Conservation (phyloP, 495 filamentous ascomycete species). For the Aspergillus saccharolyticus region DNA sequence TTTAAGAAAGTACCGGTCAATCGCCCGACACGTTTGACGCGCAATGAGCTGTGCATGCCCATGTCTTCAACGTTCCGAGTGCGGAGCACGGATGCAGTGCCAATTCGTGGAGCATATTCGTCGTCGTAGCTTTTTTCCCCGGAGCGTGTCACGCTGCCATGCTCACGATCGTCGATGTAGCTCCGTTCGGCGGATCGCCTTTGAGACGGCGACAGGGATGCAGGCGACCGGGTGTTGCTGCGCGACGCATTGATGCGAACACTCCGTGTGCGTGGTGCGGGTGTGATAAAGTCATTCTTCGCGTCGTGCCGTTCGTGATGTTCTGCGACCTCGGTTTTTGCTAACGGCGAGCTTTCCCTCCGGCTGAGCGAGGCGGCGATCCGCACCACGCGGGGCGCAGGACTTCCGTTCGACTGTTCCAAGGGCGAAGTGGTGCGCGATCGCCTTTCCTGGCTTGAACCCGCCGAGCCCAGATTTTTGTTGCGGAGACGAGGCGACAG, state of each 20-base stretch:
- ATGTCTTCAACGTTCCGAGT: constrained; percentile 48
- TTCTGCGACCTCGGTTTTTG: constrained; percentile 30
- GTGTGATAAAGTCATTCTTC: constrained; percentile 57
- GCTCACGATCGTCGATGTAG: constrained; percentile 31
- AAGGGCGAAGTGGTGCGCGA: constrained; percentile 38
- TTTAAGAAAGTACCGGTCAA: constrained; percentile 67
- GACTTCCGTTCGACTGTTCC: constrained; percentile 39
- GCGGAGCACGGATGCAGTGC: constrained; percentile 47
- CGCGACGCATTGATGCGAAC: constrained; percentile 53
- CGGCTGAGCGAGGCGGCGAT: constrained; percentile 43
- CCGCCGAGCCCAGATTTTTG: constrained; percentile 18
- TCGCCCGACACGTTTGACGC: constrained; percentile 68
- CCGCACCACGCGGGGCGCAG: constrained; percentile 52
- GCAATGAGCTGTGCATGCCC: constrained; percentile 61
- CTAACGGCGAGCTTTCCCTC: constrained; percentile 32
- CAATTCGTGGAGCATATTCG: constrained; percentile 42
- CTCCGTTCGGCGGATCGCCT: constrained; percentile 34
- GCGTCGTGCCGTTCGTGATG: constrained; percentile 23
- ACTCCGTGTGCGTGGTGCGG: constrained; percentile 57
- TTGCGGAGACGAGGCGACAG: constrained; percentile 48
- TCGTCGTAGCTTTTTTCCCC: constrained; percentile 46
- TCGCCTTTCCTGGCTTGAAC: constrained; percentile 32
- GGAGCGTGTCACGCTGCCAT: constrained; percentile 38
- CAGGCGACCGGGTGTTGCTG: constrained; percentile 33
- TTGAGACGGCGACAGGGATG: constrained; percentile 39